Evolutionary conservation across 805 yeast species (phyloP), one percentile per base, ranked within the genome.

Genomic region (Pichia nanzhaoensis): DNA sequence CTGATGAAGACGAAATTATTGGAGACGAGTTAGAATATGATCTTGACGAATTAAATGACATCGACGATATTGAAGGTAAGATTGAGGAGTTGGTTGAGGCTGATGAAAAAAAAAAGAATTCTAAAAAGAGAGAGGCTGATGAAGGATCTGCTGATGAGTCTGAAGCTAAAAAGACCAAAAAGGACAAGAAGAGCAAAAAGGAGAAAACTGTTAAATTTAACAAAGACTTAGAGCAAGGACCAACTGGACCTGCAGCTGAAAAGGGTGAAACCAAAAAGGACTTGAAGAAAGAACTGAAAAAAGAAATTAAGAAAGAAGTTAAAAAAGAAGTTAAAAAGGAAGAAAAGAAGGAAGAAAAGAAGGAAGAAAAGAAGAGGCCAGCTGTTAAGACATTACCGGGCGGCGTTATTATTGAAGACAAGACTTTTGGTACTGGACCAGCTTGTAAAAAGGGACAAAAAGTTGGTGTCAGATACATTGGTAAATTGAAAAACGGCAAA

Each of bases 391-490:
- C 85, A 45, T 76, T 93, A 54, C 83, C 85, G 63, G 98, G 98
- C 58, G 98, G 97, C 63, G 88, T 93, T 57, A 71, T 84, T 50
- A 72, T 89, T 61, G 99, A 93, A 75, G 99, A 93, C 74, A 84
- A 95, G 69, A 80, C 83, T 51, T 67, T 74, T 48, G 99, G 99
- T 61, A 77, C 79, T 48, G 99, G 99, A 51, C 80, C 87, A 58
- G 73, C 74, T 52, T 95, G 95, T 64, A 90, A 89, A 74, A 73
- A 76, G 58, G 95, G 96, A 50, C 77, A 85, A 71, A 87, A 78
- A 66, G 95, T 93, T 54, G 95, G 96, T 65, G 90, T 93, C 69
- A 82, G 99, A 75, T 93, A 93, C 79, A 85, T 93, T 57, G 99
- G 99, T 65, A 95, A 93, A 75, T 81, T 93, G 67, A 84, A 85